Evolutionary conservation across 768 basidiomycete genomes (phyloP).

Genomic region (Fomitopsis serialis): DNA sequence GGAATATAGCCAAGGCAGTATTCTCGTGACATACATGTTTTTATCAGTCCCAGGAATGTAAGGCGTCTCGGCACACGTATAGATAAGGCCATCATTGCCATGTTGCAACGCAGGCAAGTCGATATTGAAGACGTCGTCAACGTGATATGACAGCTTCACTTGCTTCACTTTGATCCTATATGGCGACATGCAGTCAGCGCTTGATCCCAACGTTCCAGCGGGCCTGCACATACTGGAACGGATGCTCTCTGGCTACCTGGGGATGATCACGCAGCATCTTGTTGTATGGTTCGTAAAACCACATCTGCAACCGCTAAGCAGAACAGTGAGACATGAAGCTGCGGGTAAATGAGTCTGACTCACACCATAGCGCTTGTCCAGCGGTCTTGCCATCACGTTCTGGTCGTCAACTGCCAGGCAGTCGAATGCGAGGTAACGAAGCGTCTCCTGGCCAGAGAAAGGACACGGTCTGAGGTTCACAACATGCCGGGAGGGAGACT

Average conservation of each 20-base stretch:
- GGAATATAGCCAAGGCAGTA: not conserved
- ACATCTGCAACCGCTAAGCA: constrained; percentile 66
- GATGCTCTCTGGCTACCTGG: constrained; percentile 53
- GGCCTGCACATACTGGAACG: constrained; percentile 69
- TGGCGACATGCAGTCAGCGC: not conserved
- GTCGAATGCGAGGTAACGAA: constrained; percentile 87
- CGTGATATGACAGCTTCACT: constrained; percentile 81
- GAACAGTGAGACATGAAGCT: constrained; percentile 2
- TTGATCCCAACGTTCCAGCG: no score
- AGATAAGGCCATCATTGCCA: constrained; percentile 93
- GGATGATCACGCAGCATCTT: constrained; percentile 68
- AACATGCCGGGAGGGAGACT: not conserved
- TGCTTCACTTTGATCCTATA: constrained; percentile 81
- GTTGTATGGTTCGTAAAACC: constrained; percentile 78
- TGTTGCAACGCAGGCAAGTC: constrained; percentile 87
- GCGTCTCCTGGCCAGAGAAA: constrained; percentile 51
- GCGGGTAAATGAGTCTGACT: constrained; percentile 21
- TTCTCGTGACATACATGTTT: constrained; percentile 64
- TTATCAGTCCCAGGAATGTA: constrained; percentile 80
- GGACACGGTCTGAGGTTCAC: not conserved
- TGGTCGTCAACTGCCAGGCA: constrained; percentile 82
- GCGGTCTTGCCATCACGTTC: constrained; percentile 78
- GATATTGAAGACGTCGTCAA: constrained; percentile 78
- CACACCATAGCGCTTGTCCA: constrained; percentile 90
- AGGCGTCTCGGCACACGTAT: constrained; percentile 82